A percentile compares a stretch with the other conserved stretches of the same genome.
These are phyloP conservation scores for Candida namnaoensis DNA, from an alignment of 805 yeast genomes.

Conservation along the genomic window DNA sequence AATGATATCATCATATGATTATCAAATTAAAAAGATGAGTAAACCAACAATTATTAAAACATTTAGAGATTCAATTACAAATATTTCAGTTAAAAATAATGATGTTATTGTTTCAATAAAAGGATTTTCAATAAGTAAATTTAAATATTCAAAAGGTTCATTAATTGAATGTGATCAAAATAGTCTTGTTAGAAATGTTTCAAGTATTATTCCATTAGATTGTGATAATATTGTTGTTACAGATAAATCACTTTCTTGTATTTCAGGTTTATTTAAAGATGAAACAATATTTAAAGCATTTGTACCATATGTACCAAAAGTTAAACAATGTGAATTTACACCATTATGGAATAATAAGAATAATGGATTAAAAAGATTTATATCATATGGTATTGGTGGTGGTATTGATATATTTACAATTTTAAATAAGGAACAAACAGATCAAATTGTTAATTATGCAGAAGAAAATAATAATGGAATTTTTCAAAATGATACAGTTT, in stretches of 20 bases:
- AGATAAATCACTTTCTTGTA: slow-evolving; percentile 13
- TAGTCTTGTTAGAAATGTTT: slow-evolving; percentile 11
- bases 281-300: slow-evolving; percentile 7
- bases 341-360: slow-evolving; percentile 22
- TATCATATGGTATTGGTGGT: slow-evolving; percentile 27
- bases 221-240: slow-evolving; percentile 9
- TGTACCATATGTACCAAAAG: slow-evolving; percentile 24
- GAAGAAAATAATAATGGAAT: neutral
- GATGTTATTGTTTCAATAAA: slow-evolving; percentile 18
- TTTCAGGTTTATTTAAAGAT: slow-evolving; percentile 6
- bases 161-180: too few relatives aligned
- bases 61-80: slow-evolving; percentile 8
- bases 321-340: slow-evolving; percentile 17
- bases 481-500: slow-evolving; percentile 2
- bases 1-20: slow-evolving; percentile 7
- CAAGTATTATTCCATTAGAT: slow-evolving; percentile 7
- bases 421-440: slow-evolving; percentile 4
- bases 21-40: slow-evolving; percentile 6
- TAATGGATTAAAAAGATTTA: too few relatives aligned
- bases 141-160: slow-evolving; percentile 8
- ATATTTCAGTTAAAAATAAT: slow-evolving; percentile 14
- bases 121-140: slow-evolving; percentile 16
- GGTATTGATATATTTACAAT: slow-evolving; percentile 21
- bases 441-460: slow-evolving; percentile 1
- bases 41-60: slow-evolving; percentile 4